Base-by-base conservation (phyloP, 1,139 yeast genomes). In the Suhomyces guaymorum region DNA sequence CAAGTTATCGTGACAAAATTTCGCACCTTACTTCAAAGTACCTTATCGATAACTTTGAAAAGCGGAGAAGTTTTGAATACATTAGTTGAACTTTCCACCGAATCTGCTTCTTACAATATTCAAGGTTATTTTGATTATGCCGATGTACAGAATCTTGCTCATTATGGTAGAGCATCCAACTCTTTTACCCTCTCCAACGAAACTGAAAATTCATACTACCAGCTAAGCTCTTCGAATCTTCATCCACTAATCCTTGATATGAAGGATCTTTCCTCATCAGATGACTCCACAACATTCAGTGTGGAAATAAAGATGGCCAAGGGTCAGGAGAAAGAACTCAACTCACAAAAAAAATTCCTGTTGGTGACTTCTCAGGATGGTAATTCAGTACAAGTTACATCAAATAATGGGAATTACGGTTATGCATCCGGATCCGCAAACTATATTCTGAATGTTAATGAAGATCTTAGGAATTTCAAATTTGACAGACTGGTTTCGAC, bases 391-490 rank as follows among this genome's bases (percentile, higher is more conserved):
- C 78, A 61, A 44, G 57, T 66, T 2, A 37, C 76, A 4, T 54
- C 76, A 3, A 69, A 75, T 10, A 40, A 47, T 7, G 82, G 82
- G 1, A 78, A 78, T 47, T 63, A 66, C 47, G 85, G 84, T 0
- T 44, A 49, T 27, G 84, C 81, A 2, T 45, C 59, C 2, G 51
- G 61, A 27, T 47, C 46, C 3, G 63, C 78, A 12, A 65, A 64
- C 39, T 75, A 63, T 54, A 61, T 54, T 11, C 11, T 30, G 11
- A 26, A 15, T 11, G 23, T 27, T 4, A 25, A 35, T 16, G n/a
- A 15, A 8, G 27, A 20, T 5, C 16, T 24, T 5, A 19, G 20
- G 3, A 19, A 21, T 25, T 30, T 18, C 22, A 17, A 9, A 6
- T 35, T 15, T 15, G 16, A 30, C 9, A 35, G 38, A 13, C 25